Evolutionary conservation across 2,329 filamentous ascomycete genomes (phyloP), one percentile per base, ranked within the genome.

Genomic region (Scedosporium minutisporum): DNA sequence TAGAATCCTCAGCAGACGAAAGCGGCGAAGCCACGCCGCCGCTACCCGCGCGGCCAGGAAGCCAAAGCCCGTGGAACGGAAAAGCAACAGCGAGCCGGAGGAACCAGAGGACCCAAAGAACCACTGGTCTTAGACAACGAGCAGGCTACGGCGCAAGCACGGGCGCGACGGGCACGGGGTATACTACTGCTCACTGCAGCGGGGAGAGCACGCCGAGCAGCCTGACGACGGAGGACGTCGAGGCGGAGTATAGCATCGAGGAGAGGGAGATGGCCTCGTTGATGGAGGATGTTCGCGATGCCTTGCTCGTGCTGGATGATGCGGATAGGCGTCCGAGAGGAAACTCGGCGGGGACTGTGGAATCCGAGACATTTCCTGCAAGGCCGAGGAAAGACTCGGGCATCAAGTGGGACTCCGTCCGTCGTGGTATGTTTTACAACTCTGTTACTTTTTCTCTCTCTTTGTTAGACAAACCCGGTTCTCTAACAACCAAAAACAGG

Each of bases 401-500:
- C 12, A 61, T 61, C 33, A 42, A 57, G 12, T 61, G 60, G 60
- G 48, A 61, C 27, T 57, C 60, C n/a, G 60, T 61, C 46, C 60
- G 60, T n/a, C 60, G 60, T 21, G 59, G 59, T 61, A 53, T 21
- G 59, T 61, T 7, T 7, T 3, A 23, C 44, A 18, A 48, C 16
- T 4, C n/a, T 48, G 5, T 48, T 23, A 1, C 6, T 18, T 23
- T 21, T 23, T 23, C 16, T 18, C 44, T 48, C 16, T 18, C 44
- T 48, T 38, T 38, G 2, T 38, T 23, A 21, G 27, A 58, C 9
- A 18, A 29, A 55, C 58, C 6, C 7, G n/a, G 25, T 6, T 29
- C 44, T 7, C 44, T 12, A 21, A 55, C 14, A 55, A 9, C 59
- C 16, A 18, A 6, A 29, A 51, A 9, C 33, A 62, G 61, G 61